Conservation (phyloP, 495 filamentous ascomycete genomes). For the Clavariopsis aquatica region DNA sequence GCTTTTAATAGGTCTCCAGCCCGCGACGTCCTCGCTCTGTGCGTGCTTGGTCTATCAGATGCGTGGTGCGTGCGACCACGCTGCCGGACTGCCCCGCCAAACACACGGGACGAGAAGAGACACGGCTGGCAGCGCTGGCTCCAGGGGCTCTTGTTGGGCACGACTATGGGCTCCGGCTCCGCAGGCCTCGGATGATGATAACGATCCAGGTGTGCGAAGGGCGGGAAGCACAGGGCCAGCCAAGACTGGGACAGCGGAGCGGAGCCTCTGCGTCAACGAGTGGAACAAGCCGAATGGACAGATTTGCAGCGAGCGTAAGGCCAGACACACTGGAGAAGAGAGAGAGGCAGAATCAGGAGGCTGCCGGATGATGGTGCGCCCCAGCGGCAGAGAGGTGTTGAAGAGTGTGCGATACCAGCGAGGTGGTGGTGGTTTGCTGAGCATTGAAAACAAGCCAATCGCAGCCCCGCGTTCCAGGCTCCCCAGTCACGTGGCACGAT, state of each 20-base stretch:
- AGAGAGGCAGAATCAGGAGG: background rate
- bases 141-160: background rate
- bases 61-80: too few relatives aligned
- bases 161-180: background rate
- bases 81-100: too few relatives aligned
- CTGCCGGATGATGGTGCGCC: background rate
- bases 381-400: background rate
- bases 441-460: background rate
- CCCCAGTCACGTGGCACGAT: too few relatives aligned
- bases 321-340: background rate
- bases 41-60: too few relatives aligned
- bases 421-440: background rate
- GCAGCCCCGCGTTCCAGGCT: background rate
- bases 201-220: conserved; percentile 1
- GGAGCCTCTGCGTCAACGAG: conserved; percentile 1
- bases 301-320: background rate
- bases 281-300: background rate
- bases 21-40: too few relatives aligned
- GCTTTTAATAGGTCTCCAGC: background rate
- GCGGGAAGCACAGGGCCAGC: background rate
- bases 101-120: background rate
- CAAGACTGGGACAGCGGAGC: background rate
- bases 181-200: background rate
- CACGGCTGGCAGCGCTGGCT: background rate
- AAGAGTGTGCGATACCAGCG: background rate